phyloP scores from a whole-genome alignment of 352 stramenopile species.

The Stephanocyclus meneghinianus region DNA sequence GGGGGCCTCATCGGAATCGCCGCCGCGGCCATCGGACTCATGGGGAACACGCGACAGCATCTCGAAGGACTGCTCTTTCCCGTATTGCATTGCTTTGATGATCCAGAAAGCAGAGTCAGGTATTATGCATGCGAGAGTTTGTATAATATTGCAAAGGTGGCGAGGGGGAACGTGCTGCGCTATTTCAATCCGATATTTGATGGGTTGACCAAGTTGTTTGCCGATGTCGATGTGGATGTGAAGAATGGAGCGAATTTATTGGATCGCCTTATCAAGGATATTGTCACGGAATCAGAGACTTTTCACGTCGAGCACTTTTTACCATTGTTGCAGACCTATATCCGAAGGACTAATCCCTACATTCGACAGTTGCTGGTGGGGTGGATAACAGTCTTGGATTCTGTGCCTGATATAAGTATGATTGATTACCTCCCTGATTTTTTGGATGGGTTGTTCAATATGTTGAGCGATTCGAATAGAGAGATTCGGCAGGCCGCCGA shows the following conservation, averaged over 20 bases:
- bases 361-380: conserved; percentile 96
- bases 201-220: conserved; percentile 94
- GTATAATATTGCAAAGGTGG: conserved; percentile 99
- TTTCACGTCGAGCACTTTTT: conserved; percentile 99
- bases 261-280: conserved; percentile 95
- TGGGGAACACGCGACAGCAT: conserved; percentile 77
- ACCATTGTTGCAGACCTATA: conserved; percentile 98
- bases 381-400: conserved; percentile 99
- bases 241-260: conserved; percentile 93
- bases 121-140: conserved; percentile 99
- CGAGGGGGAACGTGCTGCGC: conserved; percentile 90
- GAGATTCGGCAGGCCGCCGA: conserved; percentile 96
- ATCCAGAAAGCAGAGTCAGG: conserved; percentile 92
- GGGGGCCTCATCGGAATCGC: conserved; percentile 97
- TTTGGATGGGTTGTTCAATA: conserved; percentile 98
- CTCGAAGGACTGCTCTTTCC: conserved; percentile 93
- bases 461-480: conserved; percentile 97
- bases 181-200: conserved; percentile 99
- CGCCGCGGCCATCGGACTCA: conserved; percentile 95
- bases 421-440: conserved; percentile 97
- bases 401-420: conserved; percentile 98
- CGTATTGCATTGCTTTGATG: conserved; percentile 99
- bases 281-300: conserved; percentile 95
- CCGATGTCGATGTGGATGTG: conserved; percentile 98
- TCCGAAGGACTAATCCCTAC: conserved; percentile 97